phyloP scores from a whole-genome alignment of 2,329 filamentous ascomycete genomes.

The Colletotrichum phormii region DNA sequence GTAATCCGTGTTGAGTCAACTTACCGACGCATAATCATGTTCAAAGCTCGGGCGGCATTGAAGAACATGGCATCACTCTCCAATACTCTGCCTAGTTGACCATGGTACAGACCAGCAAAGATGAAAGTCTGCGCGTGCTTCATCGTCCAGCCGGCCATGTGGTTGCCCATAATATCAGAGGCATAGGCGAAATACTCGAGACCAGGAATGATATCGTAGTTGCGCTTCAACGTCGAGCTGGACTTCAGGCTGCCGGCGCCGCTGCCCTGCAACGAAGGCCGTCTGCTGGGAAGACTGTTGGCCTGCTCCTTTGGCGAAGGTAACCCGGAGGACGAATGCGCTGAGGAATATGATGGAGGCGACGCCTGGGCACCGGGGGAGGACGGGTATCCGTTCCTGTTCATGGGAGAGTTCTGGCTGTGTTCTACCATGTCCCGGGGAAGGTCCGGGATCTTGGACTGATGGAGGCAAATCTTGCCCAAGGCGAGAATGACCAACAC shows the following conservation, averaged over 20 bases:
- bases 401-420: slow-evolving; percentile 44
- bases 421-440: slow-evolving; percentile 49
- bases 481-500: slow-evolving; percentile 86
- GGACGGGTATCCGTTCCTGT: slow-evolving; percentile 62
- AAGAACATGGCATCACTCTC: slow-evolving; percentile 80
- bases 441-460: slow-evolving; percentile 67
- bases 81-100: slow-evolving; percentile 86
- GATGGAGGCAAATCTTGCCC: slow-evolving; percentile 80
- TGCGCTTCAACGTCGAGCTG: slow-evolving; percentile 56
- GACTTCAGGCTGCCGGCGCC: slow-evolving; percentile 27
- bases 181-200: slow-evolving; percentile 91
- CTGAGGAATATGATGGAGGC: slow-evolving; percentile 55
- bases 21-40: slow-evolving; percentile 82
- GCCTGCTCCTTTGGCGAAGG: slow-evolving; percentile 66
- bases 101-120: slow-evolving; percentile 88
- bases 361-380: slow-evolving; percentile 65
- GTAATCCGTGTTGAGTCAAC: slow-evolving; percentile 45
- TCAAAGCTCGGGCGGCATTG: slow-evolving; percentile 67
- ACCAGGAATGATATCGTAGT: slow-evolving; percentile 88
- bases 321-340: slow-evolving; percentile 60
- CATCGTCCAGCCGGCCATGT: slow-evolving; percentile 82
- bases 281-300: slow-evolving; percentile 55
- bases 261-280: slow-evolving; percentile 62
- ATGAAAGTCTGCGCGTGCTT: slow-evolving; percentile 88
- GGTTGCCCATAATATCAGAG: slow-evolving; percentile 85